Evolutionary conservation across 83 land plant genomes (phyloP).

Genomic region (Picea abies): DNA sequence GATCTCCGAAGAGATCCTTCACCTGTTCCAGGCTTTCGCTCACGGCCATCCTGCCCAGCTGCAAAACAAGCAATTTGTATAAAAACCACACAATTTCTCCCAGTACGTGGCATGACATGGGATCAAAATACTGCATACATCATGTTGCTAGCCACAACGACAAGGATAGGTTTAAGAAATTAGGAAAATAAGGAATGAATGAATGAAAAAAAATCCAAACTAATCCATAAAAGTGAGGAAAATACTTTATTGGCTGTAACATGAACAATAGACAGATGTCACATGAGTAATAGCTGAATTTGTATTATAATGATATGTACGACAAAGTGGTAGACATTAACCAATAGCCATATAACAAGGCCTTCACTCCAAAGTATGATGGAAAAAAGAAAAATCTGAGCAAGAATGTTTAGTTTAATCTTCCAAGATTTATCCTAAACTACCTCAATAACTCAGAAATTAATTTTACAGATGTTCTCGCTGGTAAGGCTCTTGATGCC

Average conservation of each 20-base stretch:
- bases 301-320: no score
- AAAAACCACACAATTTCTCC: background rate
- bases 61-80: background rate
- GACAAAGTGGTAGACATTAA: background rate
- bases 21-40: slow-evolving; percentile 11
- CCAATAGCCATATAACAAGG: background rate
- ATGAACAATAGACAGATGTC: no score
- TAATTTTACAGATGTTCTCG: background rate
- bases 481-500: background rate
- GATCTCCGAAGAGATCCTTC: slow-evolving; percentile 11
- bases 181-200: background rate
- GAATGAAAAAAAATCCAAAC: background rate
- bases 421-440: background rate
- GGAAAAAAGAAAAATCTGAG: background rate
- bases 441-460: background rate
- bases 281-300: no score
- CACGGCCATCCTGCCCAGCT: slow-evolving; percentile 14
- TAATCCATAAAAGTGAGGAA: background rate
- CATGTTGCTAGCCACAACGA: no score
- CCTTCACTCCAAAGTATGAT: background rate
- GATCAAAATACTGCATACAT: no score
- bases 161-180: background rate
- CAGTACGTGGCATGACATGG: background rate
- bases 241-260: no score
- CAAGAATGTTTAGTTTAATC: background rate